phyloP scores from a whole-genome alignment of 176 grass and related monocot genomes.

The Bromus sterilis region DNA sequence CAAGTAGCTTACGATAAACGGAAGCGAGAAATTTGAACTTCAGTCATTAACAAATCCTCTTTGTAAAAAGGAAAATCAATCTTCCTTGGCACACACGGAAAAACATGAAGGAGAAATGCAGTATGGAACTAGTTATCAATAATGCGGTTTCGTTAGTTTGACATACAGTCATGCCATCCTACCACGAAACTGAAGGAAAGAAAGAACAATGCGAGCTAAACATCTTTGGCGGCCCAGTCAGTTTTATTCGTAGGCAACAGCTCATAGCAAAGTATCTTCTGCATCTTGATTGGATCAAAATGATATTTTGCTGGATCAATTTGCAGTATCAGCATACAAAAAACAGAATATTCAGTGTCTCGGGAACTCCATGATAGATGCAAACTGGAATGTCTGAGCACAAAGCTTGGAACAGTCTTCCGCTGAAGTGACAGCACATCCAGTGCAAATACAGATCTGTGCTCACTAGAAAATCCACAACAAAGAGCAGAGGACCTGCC shows the following conservation, averaged over 20 bases:
- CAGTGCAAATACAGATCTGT: slow-evolving; percentile 16
- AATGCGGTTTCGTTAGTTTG: not conserved
- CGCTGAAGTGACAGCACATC: not conserved
- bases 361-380: not conserved
- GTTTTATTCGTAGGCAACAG: slow-evolving; percentile 8
- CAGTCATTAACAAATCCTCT: not conserved
- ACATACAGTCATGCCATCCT: not conserved
- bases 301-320: not conserved
- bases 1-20: not conserved
- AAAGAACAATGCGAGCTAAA: not conserved
- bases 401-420: not conserved
- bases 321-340: slow-evolving; percentile 12
- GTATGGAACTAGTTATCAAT: not conserved
- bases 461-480: slow-evolving; percentile 14
- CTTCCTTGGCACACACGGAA: not conserved
- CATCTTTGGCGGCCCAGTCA: not conserved
- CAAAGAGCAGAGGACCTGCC: not conserved
- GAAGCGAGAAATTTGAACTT: not conserved
- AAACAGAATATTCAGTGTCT: not conserved
- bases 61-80: no score
- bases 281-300: slow-evolving; percentile 13
- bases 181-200: not conserved
- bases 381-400: not conserved
- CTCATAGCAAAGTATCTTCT: slow-evolving; percentile 1
- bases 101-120: no score